These are phyloP conservation scores for Trametopsis cervina DNA, from an alignment of 768 basidiomycete species.

Conservation along the genomic window DNA sequence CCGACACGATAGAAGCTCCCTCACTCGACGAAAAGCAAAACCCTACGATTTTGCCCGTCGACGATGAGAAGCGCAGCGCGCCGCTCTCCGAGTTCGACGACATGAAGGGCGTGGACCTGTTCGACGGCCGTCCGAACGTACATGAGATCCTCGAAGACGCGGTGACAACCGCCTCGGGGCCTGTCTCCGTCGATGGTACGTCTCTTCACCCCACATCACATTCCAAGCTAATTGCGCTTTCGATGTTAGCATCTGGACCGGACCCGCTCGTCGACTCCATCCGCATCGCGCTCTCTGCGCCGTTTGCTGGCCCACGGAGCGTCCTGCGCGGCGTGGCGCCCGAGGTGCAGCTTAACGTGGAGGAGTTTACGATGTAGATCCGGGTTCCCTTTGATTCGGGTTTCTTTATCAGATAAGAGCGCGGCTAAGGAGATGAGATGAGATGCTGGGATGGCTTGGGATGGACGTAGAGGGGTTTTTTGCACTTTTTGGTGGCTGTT, in stretches of 20 bases:
- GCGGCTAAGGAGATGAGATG: too few species aligned
- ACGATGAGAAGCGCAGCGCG: constrained; percentile 1
- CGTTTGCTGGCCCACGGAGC: constrained; percentile 6
- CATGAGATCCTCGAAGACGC: constrained; percentile 19
- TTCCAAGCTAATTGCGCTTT: background rate
- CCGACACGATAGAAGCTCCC: background rate
- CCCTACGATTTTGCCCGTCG: background rate
- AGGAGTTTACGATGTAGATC: constrained; percentile 10
- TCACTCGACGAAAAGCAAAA: background rate
- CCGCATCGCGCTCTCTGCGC: constrained; percentile 5
- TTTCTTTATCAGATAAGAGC: too few species aligned
- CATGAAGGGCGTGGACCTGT: constrained; percentile 9
- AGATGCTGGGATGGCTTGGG: too few species aligned
- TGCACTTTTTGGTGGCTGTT: too few species aligned
- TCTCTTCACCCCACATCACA: background rate
- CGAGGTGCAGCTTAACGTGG: constrained; percentile 11
- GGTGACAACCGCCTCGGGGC: constrained; percentile 16
- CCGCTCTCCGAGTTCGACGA: background rate
- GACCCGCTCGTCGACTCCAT: constrained; percentile 1
- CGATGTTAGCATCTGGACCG: constrained; percentile 5
- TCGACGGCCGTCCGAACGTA: constrained; percentile 21
- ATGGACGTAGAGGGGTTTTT: too few species aligned
- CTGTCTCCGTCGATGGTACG: constrained; percentile 28
- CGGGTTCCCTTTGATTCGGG: too few species aligned
- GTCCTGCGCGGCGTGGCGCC: constrained; percentile 13